Evolutionary conservation across 306 rosid genomes (phyloP), one percentile per base, ranked within the genome.

Genomic region (Geum urbanum): DNA sequence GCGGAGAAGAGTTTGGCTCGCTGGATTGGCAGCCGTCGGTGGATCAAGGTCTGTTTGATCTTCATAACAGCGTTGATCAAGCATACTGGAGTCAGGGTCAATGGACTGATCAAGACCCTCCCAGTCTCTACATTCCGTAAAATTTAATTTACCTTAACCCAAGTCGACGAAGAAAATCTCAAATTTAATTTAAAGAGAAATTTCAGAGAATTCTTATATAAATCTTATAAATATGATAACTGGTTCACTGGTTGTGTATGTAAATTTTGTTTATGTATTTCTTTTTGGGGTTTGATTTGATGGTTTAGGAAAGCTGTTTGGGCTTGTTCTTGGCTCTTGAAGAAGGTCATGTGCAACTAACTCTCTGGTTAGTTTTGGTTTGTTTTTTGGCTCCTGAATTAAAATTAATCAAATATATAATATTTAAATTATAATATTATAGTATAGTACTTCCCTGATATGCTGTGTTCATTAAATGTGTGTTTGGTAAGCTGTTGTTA

Each of bases 41-140:
- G 0, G 98, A 94, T 86, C 95, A 88, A 74, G 85, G 81, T 63
- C 51, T 94, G 79, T 94, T 85, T 71, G 98, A 94, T 88, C 96
- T 94, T 32, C 83, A 95, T 18, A 85, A 81, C 83, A 69, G 85
- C 81, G 92, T 85, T 46, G 98, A 94, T 88, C 98, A 94, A 41
- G 67, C 85, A 50, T 94, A 94, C 86, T 94, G 98, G 98, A 81
- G 53, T 72, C 96, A 85, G 13, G 50, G 87, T 84, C 94, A 88
- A 22, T 94, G 98, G 98, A 54, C 76, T n/a, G 97, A 94, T 79
- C 94, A 81, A 50, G 96, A 88, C 70, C 84, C 69, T 58, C 72
- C 87, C 18, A 63, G 69, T 70, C 95, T 88, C 75, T 94, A 86
- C 78, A 89, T 87, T n/a, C 98, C 98, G 66, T 94, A 84, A 92